Conservation (phyloP, 805 yeast species). For the Maudiozyma saulgeensis region DNA sequence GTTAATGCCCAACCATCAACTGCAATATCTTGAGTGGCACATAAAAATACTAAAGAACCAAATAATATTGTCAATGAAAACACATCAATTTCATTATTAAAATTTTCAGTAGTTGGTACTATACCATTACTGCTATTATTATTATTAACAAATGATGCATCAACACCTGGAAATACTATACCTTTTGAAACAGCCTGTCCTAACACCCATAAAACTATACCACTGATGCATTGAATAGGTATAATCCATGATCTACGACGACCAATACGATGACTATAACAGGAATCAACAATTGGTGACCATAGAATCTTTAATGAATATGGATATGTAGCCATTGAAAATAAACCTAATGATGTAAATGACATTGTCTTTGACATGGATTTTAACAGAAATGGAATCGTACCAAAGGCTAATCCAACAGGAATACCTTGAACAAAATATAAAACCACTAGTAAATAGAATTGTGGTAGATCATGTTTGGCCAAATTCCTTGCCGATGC, state of each 20-base stretch:
- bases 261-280: conserved; percentile 59
- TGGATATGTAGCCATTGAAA: conserved; percentile 89
- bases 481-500: conserved; percentile 15
- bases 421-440: conserved; percentile 94
- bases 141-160: conserved; percentile 6
- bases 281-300: conserved; percentile 93
- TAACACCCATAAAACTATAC: conserved; percentile 53
- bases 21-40: conserved; percentile 97
- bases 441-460: conserved; percentile 58
- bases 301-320: conserved; percentile 85
- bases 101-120: background rate
- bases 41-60: conserved; percentile 68
- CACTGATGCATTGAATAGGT: conserved; percentile 81
- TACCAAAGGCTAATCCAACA: conserved; percentile 90
- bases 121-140: background rate
- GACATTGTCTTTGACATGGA: conserved; percentile 49
- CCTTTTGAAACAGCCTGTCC: conserved; percentile 42
- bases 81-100: conserved; percentile 9
- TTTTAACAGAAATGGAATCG: conserved; percentile 82
- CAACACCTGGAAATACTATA: conserved; percentile 35
- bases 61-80: conserved; percentile 55
- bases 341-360: conserved; percentile 83
- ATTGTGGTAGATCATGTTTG: conserved; percentile 59
- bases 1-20: conserved; percentile 99
- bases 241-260: conserved; percentile 89